Conservation (phyloP, 441 rosid species). For the Gossypium lobatum region DNA sequence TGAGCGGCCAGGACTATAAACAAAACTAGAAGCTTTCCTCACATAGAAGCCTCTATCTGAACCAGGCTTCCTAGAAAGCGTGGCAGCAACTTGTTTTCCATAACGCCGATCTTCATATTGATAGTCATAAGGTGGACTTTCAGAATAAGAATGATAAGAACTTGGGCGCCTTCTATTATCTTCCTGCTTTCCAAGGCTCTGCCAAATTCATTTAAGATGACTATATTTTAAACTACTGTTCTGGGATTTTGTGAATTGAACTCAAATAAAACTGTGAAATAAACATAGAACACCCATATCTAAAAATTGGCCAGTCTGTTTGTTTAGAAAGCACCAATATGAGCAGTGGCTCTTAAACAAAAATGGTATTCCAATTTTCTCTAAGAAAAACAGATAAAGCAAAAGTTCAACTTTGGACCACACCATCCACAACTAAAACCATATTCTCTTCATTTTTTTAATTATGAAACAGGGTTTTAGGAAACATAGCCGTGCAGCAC, state of each 20-base stretch:
- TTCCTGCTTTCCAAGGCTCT: slow-evolving; percentile 57
- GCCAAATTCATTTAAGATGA: slow-evolving; percentile 29
- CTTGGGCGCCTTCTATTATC: slow-evolving; percentile 76
- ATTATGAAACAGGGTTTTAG: not conserved
- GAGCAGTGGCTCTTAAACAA: not conserved
- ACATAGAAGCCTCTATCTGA: slow-evolving; percentile 66
- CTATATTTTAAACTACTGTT: slow-evolving; percentile 15
- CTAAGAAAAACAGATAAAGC: not conserved
- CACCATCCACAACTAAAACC: not conserved
- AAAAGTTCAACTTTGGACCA: not conserved
- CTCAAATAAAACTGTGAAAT: slow-evolving; percentile 12
- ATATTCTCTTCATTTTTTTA: slow-evolving; percentile 8
- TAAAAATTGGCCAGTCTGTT: not conserved
- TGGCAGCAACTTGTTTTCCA: slow-evolving; percentile 58
- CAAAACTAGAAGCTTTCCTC: slow-evolving; percentile 65
- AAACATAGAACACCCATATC: slow-evolving; percentile 1
- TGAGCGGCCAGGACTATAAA: slow-evolving; percentile 64
- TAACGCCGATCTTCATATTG: slow-evolving; percentile 89
- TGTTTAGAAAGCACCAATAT: not conserved
- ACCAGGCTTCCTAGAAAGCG: slow-evolving; percentile 78
- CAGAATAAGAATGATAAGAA: slow-evolving; percentile 96
- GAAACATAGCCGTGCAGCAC: not conserved
- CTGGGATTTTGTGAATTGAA: slow-evolving; percentile 15
- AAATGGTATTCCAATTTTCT: not conserved
- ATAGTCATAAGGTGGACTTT: slow-evolving; percentile 95